Percentiles rank a stretch among this genome's conserved stretches.
Conservation (phyloP, 2,329 filamentous ascomycete genomes). For the Fusarium caatingaense region DNA sequence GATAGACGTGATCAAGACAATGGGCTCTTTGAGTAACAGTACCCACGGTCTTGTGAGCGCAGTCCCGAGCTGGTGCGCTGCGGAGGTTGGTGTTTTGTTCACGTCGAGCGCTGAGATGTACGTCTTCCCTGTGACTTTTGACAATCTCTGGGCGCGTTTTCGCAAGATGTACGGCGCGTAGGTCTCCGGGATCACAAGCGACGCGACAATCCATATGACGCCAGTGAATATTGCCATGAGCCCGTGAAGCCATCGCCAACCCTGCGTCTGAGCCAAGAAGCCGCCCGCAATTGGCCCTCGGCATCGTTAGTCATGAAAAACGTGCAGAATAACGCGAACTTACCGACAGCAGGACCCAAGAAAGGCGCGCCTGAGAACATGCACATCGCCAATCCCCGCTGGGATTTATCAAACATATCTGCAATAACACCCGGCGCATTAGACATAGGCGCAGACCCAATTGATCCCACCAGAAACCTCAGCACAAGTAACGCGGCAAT, state of each 20-base stretch:
- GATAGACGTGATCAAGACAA: constrained; percentile 71
- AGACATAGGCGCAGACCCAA: constrained; percentile 9
- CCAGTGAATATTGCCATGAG: constrained; percentile 56
- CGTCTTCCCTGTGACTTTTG: constrained; percentile 31
- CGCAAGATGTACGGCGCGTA: constrained; percentile 46
- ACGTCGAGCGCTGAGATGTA: constrained; percentile 55
- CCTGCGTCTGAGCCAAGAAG: constrained; percentile 65
- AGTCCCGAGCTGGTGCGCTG: constrained; percentile 59
- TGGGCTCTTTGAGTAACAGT: constrained; percentile 75
- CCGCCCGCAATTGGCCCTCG: constrained; percentile 65
- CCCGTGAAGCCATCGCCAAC: constrained; percentile 64
- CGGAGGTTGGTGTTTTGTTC: constrained; percentile 51
- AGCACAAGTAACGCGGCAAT: constrained; percentile 60
- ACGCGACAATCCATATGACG: constrained; percentile 40
- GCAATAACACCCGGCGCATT: constrained; percentile 11
- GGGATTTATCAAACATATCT: constrained; percentile 54
- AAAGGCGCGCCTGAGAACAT: constrained; percentile 64
- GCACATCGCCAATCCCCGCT: constrained; percentile 64
- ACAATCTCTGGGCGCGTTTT: constrained; percentile 38
- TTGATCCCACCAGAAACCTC: not conserved
- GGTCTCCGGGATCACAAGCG: constrained; percentile 58
- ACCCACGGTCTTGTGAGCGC: constrained; percentile 70
- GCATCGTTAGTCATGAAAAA: not conserved
- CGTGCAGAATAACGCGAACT: accelerated
- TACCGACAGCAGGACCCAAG: constrained; percentile 31